These are phyloP conservation scores for Ceriops tagal DNA, from an alignment of 345 rosid genomes.

Conservation along the genomic window DNA sequence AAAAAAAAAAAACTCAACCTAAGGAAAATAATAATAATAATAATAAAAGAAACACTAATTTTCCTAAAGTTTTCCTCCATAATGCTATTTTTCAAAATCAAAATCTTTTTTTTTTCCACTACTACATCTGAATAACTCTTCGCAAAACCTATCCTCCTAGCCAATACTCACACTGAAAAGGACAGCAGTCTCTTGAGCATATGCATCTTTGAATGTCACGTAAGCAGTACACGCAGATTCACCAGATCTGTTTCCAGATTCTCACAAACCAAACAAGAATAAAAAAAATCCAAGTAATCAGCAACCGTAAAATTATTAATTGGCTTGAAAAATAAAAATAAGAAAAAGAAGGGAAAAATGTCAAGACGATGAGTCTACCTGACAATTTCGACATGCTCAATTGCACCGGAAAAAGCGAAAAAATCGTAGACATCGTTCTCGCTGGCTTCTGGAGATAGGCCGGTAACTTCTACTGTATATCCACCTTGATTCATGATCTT, in stretches of 20 bases:
- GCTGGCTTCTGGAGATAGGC: conserved; percentile 59
- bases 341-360: background rate
- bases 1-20: background rate
- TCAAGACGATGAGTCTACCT: conserved; percentile 27
- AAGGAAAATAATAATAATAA: background rate
- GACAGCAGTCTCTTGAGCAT: conserved; percentile 77
- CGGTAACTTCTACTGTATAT: conserved; percentile 59
- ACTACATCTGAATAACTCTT: no score
- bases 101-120: no score
- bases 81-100: background rate
- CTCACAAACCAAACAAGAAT: background rate
- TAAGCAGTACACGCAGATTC: conserved; percentile 55
- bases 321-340: background rate
- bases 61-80: background rate
- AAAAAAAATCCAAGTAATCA: background rate
- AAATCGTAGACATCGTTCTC: conserved; percentile 65
- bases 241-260: conserved; percentile 34
- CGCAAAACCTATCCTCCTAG: no score
- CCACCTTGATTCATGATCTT: conserved; percentile 48
- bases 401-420: conserved; percentile 67
- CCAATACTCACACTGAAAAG: conserved; percentile 60
- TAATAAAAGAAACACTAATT: background rate
- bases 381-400: conserved; percentile 55
- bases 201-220: conserved; percentile 75
- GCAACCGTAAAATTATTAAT: background rate